These are phyloP conservation scores for Oryza glaberrima DNA, from an alignment of 176 grass and related monocot species.

Conservation along the genomic window DNA sequence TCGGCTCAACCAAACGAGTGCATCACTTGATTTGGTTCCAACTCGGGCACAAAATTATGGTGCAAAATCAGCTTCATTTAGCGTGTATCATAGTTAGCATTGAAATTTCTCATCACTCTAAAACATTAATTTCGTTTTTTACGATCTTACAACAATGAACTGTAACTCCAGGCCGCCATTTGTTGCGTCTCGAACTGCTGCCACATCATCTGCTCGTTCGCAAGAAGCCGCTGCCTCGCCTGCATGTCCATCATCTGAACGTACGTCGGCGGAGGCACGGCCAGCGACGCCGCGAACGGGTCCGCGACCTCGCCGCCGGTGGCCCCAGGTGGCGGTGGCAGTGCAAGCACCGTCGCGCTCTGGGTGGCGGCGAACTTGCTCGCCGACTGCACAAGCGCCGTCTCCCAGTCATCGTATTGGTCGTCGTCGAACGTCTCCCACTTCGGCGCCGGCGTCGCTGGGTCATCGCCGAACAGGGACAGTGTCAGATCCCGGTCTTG, in stretches of 20 bases:
- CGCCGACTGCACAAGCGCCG: slow-evolving; percentile 43
- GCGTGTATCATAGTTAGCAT: background rate
- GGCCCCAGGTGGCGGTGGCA: slow-evolving; percentile 34
- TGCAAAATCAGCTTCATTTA: background rate
- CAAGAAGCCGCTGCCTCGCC: slow-evolving; percentile 52
- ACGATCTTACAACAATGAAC: background rate
- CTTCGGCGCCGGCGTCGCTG: slow-evolving; percentile 5
- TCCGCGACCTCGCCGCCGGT: background rate
- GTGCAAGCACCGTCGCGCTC: slow-evolving; percentile 43
- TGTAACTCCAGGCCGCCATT: background rate
- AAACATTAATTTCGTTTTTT: background rate
- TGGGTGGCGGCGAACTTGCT: slow-evolving; percentile 38
- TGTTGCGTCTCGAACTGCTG: slow-evolving; percentile 40
- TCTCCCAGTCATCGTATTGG: slow-evolving; percentile 47
- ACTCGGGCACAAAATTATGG: background rate
- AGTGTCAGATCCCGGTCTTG: slow-evolving; percentile 45
- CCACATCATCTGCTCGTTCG: slow-evolving; percentile 63
- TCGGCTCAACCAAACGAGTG: too few relatives aligned
- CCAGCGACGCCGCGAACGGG: slow-evolving; percentile 64
- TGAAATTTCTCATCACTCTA: background rate
- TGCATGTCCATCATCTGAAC: slow-evolving; percentile 76
- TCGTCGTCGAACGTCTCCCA: slow-evolving; percentile 62
- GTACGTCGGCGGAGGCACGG: slow-evolving; percentile 55
- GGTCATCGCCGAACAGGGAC: slow-evolving; percentile 42
- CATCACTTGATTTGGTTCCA: too few relatives aligned